phyloP scores from a whole-genome alignment of 1,284 basidiomycete species.

The Tilletia setariae region DNA sequence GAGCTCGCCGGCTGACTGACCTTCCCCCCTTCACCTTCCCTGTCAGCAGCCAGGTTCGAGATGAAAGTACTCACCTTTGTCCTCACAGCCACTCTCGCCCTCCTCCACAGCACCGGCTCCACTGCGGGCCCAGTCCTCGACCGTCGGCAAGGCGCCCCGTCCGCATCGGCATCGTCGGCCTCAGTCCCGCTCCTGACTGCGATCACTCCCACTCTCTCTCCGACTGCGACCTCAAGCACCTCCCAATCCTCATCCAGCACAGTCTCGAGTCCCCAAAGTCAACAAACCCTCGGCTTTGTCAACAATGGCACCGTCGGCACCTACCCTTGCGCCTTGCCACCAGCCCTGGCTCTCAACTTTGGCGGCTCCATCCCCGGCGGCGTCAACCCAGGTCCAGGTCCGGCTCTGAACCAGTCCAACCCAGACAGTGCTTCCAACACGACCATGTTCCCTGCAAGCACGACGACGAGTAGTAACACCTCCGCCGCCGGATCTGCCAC shows the following conservation, averaged over 20 bases:
- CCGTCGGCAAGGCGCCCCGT: too few species aligned
- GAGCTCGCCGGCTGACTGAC: too few species aligned
- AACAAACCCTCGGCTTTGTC: conserved; percentile 39
- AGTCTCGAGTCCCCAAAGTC: background rate
- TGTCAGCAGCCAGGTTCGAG: too few species aligned
- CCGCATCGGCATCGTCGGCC: too few species aligned
- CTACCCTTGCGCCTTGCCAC: conserved; percentile 21
- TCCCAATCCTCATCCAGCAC: background rate
- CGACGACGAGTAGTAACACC: too few species aligned
- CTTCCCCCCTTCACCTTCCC: too few species aligned
- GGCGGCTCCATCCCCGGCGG: background rate
- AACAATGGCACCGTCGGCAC: conserved; percentile 43
- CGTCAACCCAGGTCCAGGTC: background rate
- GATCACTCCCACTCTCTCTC: background rate
- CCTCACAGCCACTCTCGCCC: too few species aligned
- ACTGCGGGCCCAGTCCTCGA: too few species aligned
- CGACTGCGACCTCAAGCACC: background rate
- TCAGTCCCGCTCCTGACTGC: too few species aligned
- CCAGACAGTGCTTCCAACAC: background rate
- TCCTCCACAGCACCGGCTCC: too few species aligned
- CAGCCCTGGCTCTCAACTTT: conserved; percentile 5
- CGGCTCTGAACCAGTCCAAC: background rate
- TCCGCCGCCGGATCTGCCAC: too few species aligned
- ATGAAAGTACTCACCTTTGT: too few species aligned
- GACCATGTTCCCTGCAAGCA: background rate